Percentiles rank a stretch among this genome's conserved stretches.
Evolutionary conservation across 1,139 yeast species (phyloP).

Genomic region (Taphrina sp.): DNA sequence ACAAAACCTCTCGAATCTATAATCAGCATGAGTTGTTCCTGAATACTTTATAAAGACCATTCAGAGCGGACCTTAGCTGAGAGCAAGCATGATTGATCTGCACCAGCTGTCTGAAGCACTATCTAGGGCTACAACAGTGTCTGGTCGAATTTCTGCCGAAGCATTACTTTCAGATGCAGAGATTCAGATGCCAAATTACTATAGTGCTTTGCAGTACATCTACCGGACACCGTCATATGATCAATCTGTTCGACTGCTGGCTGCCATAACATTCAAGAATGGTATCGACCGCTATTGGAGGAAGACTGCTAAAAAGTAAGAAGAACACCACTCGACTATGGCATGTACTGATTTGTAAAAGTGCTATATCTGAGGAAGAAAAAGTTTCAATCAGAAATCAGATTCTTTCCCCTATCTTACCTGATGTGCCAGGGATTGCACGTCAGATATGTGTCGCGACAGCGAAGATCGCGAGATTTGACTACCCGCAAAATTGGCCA

Average conservation of each 20-base stretch:
- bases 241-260: slow-evolving; percentile 75
- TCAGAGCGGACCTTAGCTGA: too few species aligned
- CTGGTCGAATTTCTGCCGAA: slow-evolving; percentile 7
- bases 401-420: slow-evolving; percentile 50
- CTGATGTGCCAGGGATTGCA: slow-evolving; percentile 66
- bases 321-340: too few species aligned
- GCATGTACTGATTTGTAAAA: too few species aligned
- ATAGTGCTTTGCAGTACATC: slow-evolving; percentile 55
- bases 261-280: slow-evolving; percentile 82
- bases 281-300: slow-evolving; percentile 86
- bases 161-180: slow-evolving; percentile 11
- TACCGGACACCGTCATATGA: slow-evolving; percentile 58
- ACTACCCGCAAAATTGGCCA: slow-evolving; percentile 89
- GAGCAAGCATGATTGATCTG: too few species aligned
- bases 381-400: slow-evolving; percentile 58
- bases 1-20: too few species aligned
- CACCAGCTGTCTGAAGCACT: too few species aligned
- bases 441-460: slow-evolving; percentile 80
- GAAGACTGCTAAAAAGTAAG: slow-evolving; percentile 51
- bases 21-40: too few species aligned
- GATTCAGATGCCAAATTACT: slow-evolving; percentile 44
- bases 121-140: too few species aligned
- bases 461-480: slow-evolving; percentile 73
- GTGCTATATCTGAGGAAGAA: slow-evolving; percentile 52
- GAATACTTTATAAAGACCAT: too few species aligned